Percentiles rank a stretch among this genome's conserved stretches.
These are phyloP conservation scores for Populus euphratica DNA, from an alignment of 345 rosid genomes.

Conservation along the genomic window DNA sequence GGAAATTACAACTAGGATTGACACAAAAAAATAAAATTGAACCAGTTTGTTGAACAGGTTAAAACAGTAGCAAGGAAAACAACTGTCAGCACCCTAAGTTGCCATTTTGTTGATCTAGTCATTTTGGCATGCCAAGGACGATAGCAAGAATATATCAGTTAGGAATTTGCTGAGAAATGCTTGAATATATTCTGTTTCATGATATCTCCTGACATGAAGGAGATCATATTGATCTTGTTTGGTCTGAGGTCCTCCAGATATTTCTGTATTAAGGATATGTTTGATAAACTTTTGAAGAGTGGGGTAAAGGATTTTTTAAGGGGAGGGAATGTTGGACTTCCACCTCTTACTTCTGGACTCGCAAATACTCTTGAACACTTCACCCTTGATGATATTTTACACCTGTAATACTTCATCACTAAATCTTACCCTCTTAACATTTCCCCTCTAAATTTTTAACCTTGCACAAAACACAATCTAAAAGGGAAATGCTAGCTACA, in stretches of 20 bases:
- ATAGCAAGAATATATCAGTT: neutral
- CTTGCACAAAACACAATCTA: too few species aligned
- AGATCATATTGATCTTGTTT: neutral
- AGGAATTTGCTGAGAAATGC: neutral
- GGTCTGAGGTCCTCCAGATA: too few species aligned
- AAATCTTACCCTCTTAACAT: too few species aligned
- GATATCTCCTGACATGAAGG: neutral
- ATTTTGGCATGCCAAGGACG: neutral
- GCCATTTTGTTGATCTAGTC: neutral
- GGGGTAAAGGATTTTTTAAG: too few species aligned
- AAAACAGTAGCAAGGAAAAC: neutral
- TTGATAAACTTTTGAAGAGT: too few species aligned
- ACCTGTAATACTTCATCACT: too few species aligned
- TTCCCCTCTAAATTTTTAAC: too few species aligned
- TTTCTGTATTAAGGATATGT: too few species aligned
- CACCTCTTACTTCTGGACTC: too few species aligned
- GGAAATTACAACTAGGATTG: slow-evolving; percentile 4
- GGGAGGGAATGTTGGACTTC: too few species aligned
- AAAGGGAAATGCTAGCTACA: neutral
- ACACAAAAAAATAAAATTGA: neutral
- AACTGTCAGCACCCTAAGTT: neutral
- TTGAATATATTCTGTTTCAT: neutral
- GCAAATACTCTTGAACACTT: too few species aligned
- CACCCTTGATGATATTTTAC: too few species aligned
- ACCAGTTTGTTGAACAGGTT: neutral